Base-by-base conservation (phyloP, 129 eudicot genomes). In the carrot (Daucus carota) region DNA sequence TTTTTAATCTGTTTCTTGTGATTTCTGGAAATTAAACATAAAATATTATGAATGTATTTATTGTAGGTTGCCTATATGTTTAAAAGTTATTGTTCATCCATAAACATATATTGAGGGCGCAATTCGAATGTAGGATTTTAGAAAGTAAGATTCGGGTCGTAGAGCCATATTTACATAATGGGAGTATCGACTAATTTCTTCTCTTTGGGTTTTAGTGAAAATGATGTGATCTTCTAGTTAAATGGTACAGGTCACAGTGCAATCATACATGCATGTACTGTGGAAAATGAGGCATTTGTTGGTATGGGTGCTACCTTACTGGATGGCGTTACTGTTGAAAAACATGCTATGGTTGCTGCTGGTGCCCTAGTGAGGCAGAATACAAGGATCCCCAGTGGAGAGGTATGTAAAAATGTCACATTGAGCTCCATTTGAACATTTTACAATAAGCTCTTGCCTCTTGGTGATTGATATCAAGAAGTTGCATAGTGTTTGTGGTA, bases 281-380 rank as follows among this genome's bases (percentile, higher is more conserved):
- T 93, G 50, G 98, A 93, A 83, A 93, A 93, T 75, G 97, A 90
- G 77, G 88, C 96, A 34, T 88, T 93, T 85, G 85, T 93, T 76
- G 98, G 98, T 59, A 93, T 93, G 97, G 97, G 98, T 69, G 96
- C 98, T 24, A 93, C 93, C 34, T 76, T 91, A 75, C 97, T 93
- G 77, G 98, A 93, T 76, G 98, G 98, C 28, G 87, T 88, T 24
- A 65, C 85, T 78, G 87, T 93, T 18, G 98, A 93, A 79, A 93
- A 93, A 84, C 81, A 89, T 70, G 90, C 92, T 65, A 93, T 93
- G 98, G 97, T 93, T 80, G 96, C 97, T 78, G 97, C 96, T 46
- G 97, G 98, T 44, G 90, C 98, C 60, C 93, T 90, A 75, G 97
- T 93, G 43, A 87, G 81, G 76, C 98, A 90, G 82, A 89, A 93